These are phyloP conservation scores for Periconia sp. DNA, from an alignment of 2,329 filamentous ascomycete species.

Conservation along the genomic window DNA sequence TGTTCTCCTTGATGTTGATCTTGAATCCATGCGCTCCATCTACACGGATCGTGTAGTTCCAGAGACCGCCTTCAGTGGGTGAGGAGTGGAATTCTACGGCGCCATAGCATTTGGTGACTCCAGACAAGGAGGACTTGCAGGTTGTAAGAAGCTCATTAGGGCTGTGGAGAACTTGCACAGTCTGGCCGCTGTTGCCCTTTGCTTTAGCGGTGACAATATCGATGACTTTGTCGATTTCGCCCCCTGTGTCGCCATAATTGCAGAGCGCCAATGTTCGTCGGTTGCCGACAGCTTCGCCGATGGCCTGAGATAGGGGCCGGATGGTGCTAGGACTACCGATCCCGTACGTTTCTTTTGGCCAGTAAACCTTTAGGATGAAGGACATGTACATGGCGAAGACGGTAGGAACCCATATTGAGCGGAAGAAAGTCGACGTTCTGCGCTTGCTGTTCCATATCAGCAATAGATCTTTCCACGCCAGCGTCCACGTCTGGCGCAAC, in stretches of 20 bases:
- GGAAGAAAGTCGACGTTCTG: slow-evolving; percentile 56
- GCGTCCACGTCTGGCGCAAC: slow-evolving; percentile 57
- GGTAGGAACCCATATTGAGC: slow-evolving; percentile 59
- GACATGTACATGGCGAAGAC: slow-evolving; percentile 50
- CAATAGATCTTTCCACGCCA: slow-evolving; percentile 60
- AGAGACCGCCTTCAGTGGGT: slow-evolving; percentile 69
- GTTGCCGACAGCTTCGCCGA: slow-evolving; percentile 61
- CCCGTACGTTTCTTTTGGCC: slow-evolving; percentile 71
- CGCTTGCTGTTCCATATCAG: slow-evolving; percentile 57
- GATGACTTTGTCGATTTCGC: slow-evolving; percentile 75
- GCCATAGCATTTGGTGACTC: slow-evolving; percentile 73
- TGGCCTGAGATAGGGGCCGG: slow-evolving; percentile 66
- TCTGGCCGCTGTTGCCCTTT: slow-evolving; percentile 58
- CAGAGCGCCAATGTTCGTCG: slow-evolving; percentile 75
- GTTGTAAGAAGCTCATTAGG: slow-evolving; percentile 62
- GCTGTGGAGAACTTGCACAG: slow-evolving; percentile 58
- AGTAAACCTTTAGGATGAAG: slow-evolving; percentile 70
- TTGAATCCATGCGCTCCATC: slow-evolving; percentile 71
- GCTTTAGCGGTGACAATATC: slow-evolving; percentile 63
- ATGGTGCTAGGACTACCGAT: slow-evolving; percentile 67
- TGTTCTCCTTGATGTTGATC: slow-evolving; percentile 65
- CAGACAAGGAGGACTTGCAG: slow-evolving; percentile 62
- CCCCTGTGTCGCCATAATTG: slow-evolving; percentile 69
- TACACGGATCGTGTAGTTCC: slow-evolving; percentile 83
- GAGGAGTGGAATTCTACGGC: slow-evolving; percentile 77